Base-by-base conservation (phyloP, 2,329 filamentous ascomycete genomes). In the Polytolypa hystricis region DNA sequence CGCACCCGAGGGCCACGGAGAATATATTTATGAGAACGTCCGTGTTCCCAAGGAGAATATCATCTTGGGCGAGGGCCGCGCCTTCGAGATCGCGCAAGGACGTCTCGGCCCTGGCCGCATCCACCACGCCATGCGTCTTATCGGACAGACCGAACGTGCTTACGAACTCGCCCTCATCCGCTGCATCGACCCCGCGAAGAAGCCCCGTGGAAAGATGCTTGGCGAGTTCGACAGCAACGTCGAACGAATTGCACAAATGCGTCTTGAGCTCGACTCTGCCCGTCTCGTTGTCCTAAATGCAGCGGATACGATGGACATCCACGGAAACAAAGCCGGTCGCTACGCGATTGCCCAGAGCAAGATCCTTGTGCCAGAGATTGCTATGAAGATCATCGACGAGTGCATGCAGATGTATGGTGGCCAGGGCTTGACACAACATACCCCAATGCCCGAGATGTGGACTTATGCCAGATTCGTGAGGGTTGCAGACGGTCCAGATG, bases 1-100 rank as follows among this genome's bases (percentile, higher is more conserved):
- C 51, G 85, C 85, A 16, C 85, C 85, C 4, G 85, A 93, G 56
- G 85, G 85, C 31, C 85, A 93, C 61, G 85, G 83, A 21, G 84
- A 93, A 58, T 73, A 93, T 50, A 72, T 69, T 12, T 93, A 93
- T 61, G 67, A 77, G 40, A 79, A 93, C 54, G 85, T 91, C 42
- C 77, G 84, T 41, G 81, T 93, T 1, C 84, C 84, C 3, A 74
- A 67, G 7, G 66, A 66, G 52, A 84, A 81, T 62, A 75, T 93
- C 51, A 81, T 91, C 9, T 77, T 93, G 4, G 84, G 85, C 41
- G 81, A 85, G 56, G 85, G 85, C 42, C 74, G 81, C 40, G 85
- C 85, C 21, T 93, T 93, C 56, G 85, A 93, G 62, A 89, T 93
- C 53, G 91, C 93, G 50, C 85, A 93, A 60, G 85, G 85, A 31